Percentiles rank a stretch among this genome's conserved stretches.
phyloP scores from a whole-genome alignment of 129 eudicot genomes.

The Chrysanthemum makinoi region DNA sequence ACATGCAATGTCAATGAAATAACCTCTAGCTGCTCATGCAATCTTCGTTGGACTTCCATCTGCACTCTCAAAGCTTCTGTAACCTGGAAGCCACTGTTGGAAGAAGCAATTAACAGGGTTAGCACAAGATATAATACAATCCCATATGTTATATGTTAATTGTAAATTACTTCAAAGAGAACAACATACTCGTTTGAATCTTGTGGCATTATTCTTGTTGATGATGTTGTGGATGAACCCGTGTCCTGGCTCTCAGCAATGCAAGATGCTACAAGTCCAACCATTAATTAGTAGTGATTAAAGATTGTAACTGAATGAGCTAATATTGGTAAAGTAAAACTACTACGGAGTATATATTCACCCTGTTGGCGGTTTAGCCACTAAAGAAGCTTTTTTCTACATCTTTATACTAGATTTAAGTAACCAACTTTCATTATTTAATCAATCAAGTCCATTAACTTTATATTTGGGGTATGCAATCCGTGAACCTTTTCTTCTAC shows the following conservation, averaged over 20 bases:
- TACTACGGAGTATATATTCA: too few species aligned
- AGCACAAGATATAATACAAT: neutral
- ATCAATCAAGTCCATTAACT: too few species aligned
- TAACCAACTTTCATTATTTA: too few species aligned
- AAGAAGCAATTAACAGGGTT: conserved; percentile 13
- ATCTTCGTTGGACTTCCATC: conserved; percentile 88
- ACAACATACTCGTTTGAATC: conserved; percentile 78
- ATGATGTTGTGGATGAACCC: conserved; percentile 70
- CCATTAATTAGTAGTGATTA: conserved; percentile 5
- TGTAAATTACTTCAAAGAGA: too few species aligned
- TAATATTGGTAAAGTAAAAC: neutral
- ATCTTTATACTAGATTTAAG: too few species aligned
- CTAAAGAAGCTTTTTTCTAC: too few species aligned
- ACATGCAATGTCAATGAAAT: neutral
- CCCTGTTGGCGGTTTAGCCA: too few species aligned
- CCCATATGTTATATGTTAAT: neutral
- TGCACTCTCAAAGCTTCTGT: conserved; percentile 89
- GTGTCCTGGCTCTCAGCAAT: conserved; percentile 79
- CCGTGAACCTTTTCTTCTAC: too few species aligned
- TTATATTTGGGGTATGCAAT: too few species aligned
- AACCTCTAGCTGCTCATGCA: conserved; percentile 91
- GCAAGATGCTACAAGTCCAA: conserved; percentile 63
- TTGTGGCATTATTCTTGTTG: conserved; percentile 77
- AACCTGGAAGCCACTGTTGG: conserved; percentile 77
- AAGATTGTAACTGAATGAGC: neutral